Percentiles rank a stretch among this genome's conserved stretches.
These are phyloP conservation scores for Catenaria anguillulae DNA, from an alignment of 371 early-diverging fungal species.

Conservation along the genomic window DNA sequence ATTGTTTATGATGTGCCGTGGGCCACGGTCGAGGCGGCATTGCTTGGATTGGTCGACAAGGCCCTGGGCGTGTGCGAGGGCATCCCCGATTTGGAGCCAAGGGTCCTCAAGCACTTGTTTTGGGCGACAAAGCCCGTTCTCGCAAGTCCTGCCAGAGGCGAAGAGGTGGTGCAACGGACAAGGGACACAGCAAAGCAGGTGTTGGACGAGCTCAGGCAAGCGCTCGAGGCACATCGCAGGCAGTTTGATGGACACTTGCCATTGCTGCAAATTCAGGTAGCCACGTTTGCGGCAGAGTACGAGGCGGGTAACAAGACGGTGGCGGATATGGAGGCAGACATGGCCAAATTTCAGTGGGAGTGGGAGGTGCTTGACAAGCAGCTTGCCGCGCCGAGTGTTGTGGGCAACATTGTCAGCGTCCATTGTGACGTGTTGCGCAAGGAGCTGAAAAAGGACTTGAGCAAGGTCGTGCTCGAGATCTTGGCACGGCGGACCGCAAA, in stretches of 20 bases:
- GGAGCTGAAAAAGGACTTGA: slow-evolving; percentile 31
- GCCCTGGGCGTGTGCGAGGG: slow-evolving; percentile 24
- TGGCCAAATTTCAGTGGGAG: slow-evolving; percentile 12
- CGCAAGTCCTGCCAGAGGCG: slow-evolving; percentile 22
- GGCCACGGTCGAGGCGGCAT: slow-evolving; percentile 16
- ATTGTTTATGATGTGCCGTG: slow-evolving; percentile 29
- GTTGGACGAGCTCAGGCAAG: neutral
- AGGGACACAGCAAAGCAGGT: slow-evolving; percentile 12
- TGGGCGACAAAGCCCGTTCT: slow-evolving; percentile 35
- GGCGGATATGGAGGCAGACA: slow-evolving; percentile 35
- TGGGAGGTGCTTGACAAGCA: slow-evolving; percentile 31
- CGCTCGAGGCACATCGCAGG: neutral
- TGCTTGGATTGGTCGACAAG: slow-evolving; percentile 30
- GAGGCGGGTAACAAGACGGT: slow-evolving; percentile 26
- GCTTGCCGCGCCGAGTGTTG: slow-evolving; percentile 16
- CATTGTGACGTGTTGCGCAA: slow-evolving; percentile 31
- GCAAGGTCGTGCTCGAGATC: slow-evolving; percentile 31
- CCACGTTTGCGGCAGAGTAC: slow-evolving; percentile 26
- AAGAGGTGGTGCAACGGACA: slow-evolving; percentile 17
- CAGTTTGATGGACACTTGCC: slow-evolving; percentile 27
- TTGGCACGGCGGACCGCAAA: slow-evolving; percentile 23
- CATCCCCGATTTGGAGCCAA: slow-evolving; percentile 36
- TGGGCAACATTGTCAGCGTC: slow-evolving; percentile 29
- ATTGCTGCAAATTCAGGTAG: slow-evolving; percentile 26
- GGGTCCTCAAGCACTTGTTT: slow-evolving; percentile 34